These are phyloP conservation scores for Bauhinia variegata DNA, from an alignment of 306 rosid genomes.

Conservation along the genomic window DNA sequence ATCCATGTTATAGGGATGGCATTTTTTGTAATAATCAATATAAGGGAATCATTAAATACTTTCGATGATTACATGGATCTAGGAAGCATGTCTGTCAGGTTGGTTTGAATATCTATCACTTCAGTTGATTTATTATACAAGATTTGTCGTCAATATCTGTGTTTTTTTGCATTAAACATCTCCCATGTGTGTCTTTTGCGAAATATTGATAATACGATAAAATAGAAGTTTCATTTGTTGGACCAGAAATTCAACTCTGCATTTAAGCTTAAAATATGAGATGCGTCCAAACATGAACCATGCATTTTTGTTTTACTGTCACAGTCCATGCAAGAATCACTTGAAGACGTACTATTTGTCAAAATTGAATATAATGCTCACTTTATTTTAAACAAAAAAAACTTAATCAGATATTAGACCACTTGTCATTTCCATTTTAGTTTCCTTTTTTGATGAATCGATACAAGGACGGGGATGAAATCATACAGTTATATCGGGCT, in stretches of 20 bases:
- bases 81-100: constrained; percentile 78
- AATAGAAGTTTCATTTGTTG: constrained; percentile 80
- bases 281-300: constrained; percentile 58
- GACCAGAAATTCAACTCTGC: constrained; percentile 37
- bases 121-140: constrained; percentile 32
- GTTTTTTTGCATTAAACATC: constrained; percentile 46
- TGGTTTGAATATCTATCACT: constrained; percentile 44
- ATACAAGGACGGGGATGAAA: neutral
- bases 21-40: constrained; percentile 46
- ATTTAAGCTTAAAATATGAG: constrained; percentile 35
- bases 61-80: constrained; percentile 43
- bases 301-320: constrained; percentile 51
- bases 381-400: neutral
- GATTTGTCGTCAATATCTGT: constrained; percentile 28
- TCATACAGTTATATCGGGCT: neutral
- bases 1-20: constrained; percentile 46
- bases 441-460: too few species aligned
- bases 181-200: constrained; percentile 49
- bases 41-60: constrained; percentile 39
- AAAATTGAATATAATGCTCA: constrained; percentile 1
- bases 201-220: constrained; percentile 63
- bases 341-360: constrained; percentile 8
- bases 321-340: constrained; percentile 29
- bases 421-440: constrained; percentile 11
- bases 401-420: constrained; percentile 24